A percentile compares a stretch with the other conserved stretches of the same genome.
Conservation (phyloP, 352 stramenopile species). For the Phytophthora sp. region DNA sequence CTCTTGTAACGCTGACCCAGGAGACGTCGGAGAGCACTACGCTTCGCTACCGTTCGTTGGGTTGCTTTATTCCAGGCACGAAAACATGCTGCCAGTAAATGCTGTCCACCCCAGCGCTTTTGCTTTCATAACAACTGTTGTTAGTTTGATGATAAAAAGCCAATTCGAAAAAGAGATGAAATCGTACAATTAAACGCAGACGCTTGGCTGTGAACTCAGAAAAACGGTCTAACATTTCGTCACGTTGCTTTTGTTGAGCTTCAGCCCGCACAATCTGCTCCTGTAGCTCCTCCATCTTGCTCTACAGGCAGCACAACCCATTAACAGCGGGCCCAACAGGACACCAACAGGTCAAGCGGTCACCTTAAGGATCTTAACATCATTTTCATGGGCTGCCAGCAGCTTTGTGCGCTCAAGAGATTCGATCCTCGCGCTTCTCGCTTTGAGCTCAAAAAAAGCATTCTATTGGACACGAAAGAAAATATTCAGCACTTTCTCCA, state of each 20-base stretch:
- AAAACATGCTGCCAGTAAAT: constrained; percentile 34
- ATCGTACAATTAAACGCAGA: constrained; percentile 25
- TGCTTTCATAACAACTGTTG: constrained; percentile 30
- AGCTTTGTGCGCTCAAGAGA: constrained; percentile 53
- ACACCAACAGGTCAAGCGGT: no score
- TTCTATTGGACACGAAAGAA: constrained; percentile 18
- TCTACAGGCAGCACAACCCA: constrained; percentile 29
- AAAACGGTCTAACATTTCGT: constrained; percentile 37
- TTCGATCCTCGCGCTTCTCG: constrained; percentile 26
- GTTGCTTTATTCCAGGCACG: constrained; percentile 30
- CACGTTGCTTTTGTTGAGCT: constrained; percentile 3
- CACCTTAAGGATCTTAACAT: constrained; percentile 52
- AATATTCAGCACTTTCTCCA: not conserved
- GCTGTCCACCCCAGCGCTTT: constrained; percentile 24
- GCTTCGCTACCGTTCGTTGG: not conserved
- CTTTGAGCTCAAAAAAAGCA: constrained; percentile 31
- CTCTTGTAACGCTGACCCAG: constrained; percentile 22
- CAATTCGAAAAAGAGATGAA: not conserved
- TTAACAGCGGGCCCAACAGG: no score
- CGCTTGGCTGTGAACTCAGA: constrained; percentile 32
- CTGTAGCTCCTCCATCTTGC: constrained; percentile 52
- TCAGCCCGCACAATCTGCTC: constrained; percentile 11
- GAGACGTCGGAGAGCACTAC: constrained; percentile 1
- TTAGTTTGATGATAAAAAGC: not conserved
- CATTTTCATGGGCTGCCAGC: constrained; percentile 51